Conservation (phyloP, 305 asterid species). For the Fraxinus ornus region DNA sequence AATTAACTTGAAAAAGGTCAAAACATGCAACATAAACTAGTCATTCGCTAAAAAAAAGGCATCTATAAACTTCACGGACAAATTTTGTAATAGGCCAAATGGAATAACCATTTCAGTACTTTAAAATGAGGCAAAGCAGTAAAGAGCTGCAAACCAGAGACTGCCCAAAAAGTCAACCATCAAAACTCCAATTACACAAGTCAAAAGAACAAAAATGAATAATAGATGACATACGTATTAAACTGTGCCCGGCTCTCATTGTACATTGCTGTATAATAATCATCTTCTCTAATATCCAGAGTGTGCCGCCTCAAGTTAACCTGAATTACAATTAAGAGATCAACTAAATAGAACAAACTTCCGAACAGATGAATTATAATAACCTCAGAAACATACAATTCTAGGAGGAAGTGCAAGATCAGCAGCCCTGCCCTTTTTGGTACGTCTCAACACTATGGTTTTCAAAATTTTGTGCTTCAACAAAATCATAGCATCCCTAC, state of each 20-base stretch:
- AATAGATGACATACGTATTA: conserved; percentile 58
- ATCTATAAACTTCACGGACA: not conserved
- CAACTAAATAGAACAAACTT: conserved; percentile 1
- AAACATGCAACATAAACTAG: not conserved
- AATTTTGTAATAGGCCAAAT: not conserved
- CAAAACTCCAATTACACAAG: not conserved
- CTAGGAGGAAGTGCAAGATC: conserved; percentile 91
- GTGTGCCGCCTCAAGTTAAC: conserved; percentile 71
- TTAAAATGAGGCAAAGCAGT: not conserved
- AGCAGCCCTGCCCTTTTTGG: conserved; percentile 92
- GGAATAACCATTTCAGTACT: not conserved
- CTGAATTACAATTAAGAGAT: conserved; percentile 39
- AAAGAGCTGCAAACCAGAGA: not conserved
- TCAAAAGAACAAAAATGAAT: conserved; percentile 8
- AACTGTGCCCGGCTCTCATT: conserved; percentile 86
- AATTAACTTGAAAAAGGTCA: not conserved
- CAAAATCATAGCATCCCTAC: conserved; percentile 76
- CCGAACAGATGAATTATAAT: conserved; percentile 7
- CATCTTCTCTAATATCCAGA: conserved; percentile 76
- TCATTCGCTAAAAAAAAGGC: not conserved
- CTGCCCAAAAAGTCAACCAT: not conserved
- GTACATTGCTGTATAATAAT: conserved; percentile 72
- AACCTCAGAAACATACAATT: conserved; percentile 51
- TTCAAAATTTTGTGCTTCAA: conserved; percentile 72
- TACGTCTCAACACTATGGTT: conserved; percentile 76